phyloP scores from a whole-genome alignment of 768 basidiomycete genomes.

The Termitomyces sp. region DNA sequence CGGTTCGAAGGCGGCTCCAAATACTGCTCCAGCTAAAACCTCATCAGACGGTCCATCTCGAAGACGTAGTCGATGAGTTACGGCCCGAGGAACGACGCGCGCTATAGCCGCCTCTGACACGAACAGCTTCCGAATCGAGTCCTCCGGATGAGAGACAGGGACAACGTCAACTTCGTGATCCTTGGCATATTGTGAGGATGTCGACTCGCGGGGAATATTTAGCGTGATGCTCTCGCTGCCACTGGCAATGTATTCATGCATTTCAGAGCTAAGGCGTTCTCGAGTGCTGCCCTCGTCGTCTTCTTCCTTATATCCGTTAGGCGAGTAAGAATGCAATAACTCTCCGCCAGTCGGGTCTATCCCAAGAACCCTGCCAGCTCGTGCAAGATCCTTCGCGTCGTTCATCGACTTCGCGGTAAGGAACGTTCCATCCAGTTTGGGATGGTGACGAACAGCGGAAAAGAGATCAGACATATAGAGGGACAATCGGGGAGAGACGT shows the following conservation, averaged over 20 bases:
- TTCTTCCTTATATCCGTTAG: background rate
- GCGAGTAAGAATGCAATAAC: conserved; percentile 22
- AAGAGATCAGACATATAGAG: conserved; percentile 74
- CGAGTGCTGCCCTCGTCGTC: conserved; percentile 5
- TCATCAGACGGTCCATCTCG: conserved; percentile 69
- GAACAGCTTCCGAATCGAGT: conserved; percentile 36
- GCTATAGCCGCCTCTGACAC: conserved; percentile 74
- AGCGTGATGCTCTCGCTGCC: conserved; percentile 13
- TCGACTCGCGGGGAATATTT: conserved; percentile 7
- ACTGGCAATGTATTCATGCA: conserved; percentile 13
- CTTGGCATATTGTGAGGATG: conserved; percentile 3
- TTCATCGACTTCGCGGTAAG: conserved; percentile 55
- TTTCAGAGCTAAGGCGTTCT: background rate
- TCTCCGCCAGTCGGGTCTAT: conserved; percentile 58
- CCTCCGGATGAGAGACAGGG: background rate
- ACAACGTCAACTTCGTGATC: background rate
- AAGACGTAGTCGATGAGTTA: conserved; percentile 72
- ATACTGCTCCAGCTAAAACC: conserved; percentile 57
- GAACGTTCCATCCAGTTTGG: conserved; percentile 61
- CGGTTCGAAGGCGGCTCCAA: conserved; percentile 46
- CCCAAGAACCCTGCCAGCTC: conserved; percentile 63
- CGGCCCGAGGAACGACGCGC: conserved; percentile 64
- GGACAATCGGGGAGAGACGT: conserved; percentile 45
- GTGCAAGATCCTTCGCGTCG: conserved; percentile 63
- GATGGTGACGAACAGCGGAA: conserved; percentile 67